Percentiles rank a stretch among this genome's conserved stretches.
These are phyloP conservation scores for Isoetes taiwanensis DNA, from an alignment of 75 land plant genomes.

Conservation along the genomic window DNA sequence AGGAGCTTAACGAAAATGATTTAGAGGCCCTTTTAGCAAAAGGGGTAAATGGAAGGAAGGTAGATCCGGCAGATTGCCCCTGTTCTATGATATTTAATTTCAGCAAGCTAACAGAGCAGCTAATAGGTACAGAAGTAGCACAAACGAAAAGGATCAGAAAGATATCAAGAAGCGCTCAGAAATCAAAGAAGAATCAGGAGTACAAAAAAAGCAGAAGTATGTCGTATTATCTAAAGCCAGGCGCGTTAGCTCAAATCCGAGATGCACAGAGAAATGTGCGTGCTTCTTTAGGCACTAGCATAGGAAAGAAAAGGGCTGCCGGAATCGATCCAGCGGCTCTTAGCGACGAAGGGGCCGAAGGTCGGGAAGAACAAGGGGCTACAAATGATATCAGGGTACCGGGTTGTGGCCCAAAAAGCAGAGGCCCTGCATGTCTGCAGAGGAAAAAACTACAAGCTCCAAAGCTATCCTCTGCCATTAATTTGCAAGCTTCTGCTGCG, in stretches of 20 bases:
- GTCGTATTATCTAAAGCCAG: slow-evolving; percentile 44
- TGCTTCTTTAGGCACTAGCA: background rate
- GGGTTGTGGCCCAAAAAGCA: background rate
- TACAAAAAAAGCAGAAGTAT: background rate
- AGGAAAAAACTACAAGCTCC: slow-evolving; percentile 39
- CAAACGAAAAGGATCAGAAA: too few species aligned
- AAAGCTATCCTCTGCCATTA: slow-evolving; percentile 34
- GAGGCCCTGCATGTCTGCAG: slow-evolving; percentile 18
- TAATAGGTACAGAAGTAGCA: too few species aligned
- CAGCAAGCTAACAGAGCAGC: too few species aligned
- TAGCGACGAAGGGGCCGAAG: background rate
- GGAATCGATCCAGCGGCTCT: slow-evolving; percentile 11
- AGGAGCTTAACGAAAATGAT: too few species aligned
- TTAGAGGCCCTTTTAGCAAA: too few species aligned
- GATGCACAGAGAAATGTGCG: slow-evolving; percentile 23
- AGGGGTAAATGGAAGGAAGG: too few species aligned
- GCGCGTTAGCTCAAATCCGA: slow-evolving; percentile 56
- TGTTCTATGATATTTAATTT: too few species aligned
- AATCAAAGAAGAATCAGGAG: background rate
- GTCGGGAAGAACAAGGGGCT: slow-evolving; percentile 5
- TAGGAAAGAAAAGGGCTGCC: slow-evolving; percentile 7
- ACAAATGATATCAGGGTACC: background rate
- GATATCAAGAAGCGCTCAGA: too few species aligned
- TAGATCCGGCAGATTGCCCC: too few species aligned
- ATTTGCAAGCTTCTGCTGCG: slow-evolving; percentile 23